Conservation (phyloP, 1,284 basidiomycete species). For the Fomes fomentarius region DNA sequence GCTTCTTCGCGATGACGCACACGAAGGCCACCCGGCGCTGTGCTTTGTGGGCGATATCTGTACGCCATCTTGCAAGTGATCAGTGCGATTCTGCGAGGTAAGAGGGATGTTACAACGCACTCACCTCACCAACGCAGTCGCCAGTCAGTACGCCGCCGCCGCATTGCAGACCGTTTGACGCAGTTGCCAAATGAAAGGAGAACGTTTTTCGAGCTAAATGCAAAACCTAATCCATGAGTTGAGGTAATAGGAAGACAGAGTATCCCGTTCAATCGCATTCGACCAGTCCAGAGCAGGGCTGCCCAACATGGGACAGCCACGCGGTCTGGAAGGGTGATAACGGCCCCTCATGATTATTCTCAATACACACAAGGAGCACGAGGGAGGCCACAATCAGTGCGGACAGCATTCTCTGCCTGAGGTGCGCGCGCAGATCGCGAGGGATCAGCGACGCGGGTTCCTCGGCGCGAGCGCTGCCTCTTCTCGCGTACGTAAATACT, state of each 20-base stretch:
- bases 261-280: not conserved
- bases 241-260: not conserved
- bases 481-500: slow-evolving; percentile 1
- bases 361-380: not conserved
- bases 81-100: not conserved
- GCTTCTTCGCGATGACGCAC: not conserved
- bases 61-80: not conserved
- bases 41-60: not conserved
- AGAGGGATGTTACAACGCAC: not conserved
- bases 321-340: slow-evolving; percentile 1
- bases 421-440: slow-evolving; percentile 1
- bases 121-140: not conserved
- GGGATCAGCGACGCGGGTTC: slow-evolving; percentile 3
- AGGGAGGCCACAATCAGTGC: not conserved
- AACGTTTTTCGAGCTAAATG: not conserved
- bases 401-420: not conserved
- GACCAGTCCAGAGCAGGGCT: not conserved
- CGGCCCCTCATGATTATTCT: not conserved
- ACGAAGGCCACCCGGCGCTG: not conserved
- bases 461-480: not conserved
- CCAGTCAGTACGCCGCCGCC: no score
- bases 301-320: slow-evolving; percentile 3
- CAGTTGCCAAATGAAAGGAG: not conserved
- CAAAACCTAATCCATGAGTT: not conserved
- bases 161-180: no score